A percentile compares a stretch with the other conserved stretches of the same genome.
These are phyloP conservation scores for Trametes elegans DNA, from an alignment of 768 basidiomycete species.

Conservation along the genomic window DNA sequence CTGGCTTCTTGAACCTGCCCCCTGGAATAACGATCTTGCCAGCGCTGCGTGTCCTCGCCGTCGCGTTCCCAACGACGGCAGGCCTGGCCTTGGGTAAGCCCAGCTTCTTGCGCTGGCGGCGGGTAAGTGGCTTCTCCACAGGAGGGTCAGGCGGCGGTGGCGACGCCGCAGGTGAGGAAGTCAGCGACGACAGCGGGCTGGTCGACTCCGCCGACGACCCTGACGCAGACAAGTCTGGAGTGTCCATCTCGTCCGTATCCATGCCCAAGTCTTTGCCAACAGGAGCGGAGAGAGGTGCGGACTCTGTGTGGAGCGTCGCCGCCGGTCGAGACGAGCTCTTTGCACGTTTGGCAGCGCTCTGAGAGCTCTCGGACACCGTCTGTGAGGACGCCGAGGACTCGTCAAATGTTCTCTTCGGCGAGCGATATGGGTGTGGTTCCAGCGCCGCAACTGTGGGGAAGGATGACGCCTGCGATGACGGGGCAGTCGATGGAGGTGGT, in stretches of 20 bases:
- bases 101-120: constrained; percentile 66
- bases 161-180: constrained; percentile 27
- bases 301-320: constrained; percentile 2
- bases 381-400: constrained; percentile 47
- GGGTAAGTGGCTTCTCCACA: constrained; percentile 48
- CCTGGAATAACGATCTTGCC: constrained; percentile 67
- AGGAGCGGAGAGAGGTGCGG: neutral
- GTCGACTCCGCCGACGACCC: constrained; percentile 25
- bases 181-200: constrained; percentile 43
- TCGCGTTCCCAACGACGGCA: constrained; percentile 26
- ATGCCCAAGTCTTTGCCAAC: constrained; percentile 8
- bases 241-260: constrained; percentile 30
- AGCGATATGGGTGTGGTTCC: constrained; percentile 39
- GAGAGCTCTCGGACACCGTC: constrained; percentile 28
- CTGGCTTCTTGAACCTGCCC: constrained; percentile 44
- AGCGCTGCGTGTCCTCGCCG: constrained; percentile 33
- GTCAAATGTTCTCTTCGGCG: constrained; percentile 60
- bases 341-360: constrained; percentile 32
- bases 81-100: constrained; percentile 59
- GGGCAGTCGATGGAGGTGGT: constrained; percentile 23
- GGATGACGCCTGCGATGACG: constrained; percentile 16
- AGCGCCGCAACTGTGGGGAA: constrained; percentile 18
- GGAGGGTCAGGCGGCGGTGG: constrained; percentile 33
- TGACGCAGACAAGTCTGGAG: constrained; percentile 26
- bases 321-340: constrained; percentile 24